Base-by-base conservation (phyloP, 2,329 filamentous ascomycete genomes). In the Tolypocladium capitatum region DNA sequence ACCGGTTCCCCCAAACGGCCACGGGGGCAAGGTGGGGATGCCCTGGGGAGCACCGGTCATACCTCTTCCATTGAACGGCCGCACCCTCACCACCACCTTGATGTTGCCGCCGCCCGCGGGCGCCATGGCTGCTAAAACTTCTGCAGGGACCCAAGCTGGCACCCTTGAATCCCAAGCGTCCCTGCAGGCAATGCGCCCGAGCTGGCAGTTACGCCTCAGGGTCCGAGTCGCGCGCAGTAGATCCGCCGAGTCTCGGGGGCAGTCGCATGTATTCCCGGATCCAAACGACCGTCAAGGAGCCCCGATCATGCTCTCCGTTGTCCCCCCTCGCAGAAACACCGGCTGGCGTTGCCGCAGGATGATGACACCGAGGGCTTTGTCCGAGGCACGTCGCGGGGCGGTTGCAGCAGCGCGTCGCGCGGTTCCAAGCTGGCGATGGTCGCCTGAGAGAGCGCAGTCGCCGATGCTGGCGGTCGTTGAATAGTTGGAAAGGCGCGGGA, bases 11-110 rank as follows among this genome's bases (percentile, higher is more conserved):
- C 6, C n/a, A 49, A 45, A 3, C 4, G 27, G 14, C 24, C 28
- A 28, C 24, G 16, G 24, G 1, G 16, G 16, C 21, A 41, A 41
- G 16, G 24, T 14, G 33, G 18, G 33, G n/a, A 21, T n/a, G 34
- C n/a, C 18, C 4, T 36, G 34, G 18, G 10, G n/a, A 10, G 9
- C 4, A 9, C 6, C 1, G 6, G 20, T 10, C 48, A 36, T 74
- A 91, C 89, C 88, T 91, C 90, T 82, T 62, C 81, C 82, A 68
- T 98, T 98, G 72, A 98, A 98, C 45, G 92, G 92, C 64, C 92
- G 81, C 59, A 86, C 83, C 72, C 92, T 82, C 74, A 98, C 92
- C 75, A 98, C 92, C 72, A 98, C 92, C 83, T 98, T 98, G 68
- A 98, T 98, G 65, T 98, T 98, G 64, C 92, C 90, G 70, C 86